Evolutionary conservation across 2,329 filamentous ascomycete species (phyloP), one percentile per base, ranked within the genome.

Genomic region (Trichoderma koningii): DNA sequence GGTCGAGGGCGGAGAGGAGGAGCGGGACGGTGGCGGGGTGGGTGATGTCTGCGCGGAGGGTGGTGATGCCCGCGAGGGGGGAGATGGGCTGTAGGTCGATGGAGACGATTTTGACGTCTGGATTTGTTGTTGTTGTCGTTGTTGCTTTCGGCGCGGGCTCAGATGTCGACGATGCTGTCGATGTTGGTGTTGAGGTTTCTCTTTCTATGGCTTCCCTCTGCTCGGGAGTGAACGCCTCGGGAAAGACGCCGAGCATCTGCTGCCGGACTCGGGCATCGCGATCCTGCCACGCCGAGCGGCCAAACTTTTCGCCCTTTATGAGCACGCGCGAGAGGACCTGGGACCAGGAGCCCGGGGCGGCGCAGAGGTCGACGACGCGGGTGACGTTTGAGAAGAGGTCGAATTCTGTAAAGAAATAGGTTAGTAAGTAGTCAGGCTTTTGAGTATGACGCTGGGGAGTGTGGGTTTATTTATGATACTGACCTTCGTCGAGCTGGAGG

Each of bases 11-110:
- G 68, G 88, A 87, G 26, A 98, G 85, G 21, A 99, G 85, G 4
- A 97, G 85, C 7, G 94, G 93, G 38, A 98, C 92, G 0, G 95
- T 99, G 3, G 93, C 93, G 0, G 95, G 94, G 76, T 99, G 95
- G 9, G 95, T 99, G 71, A 99, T 99, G 75, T 99, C 95, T 55
- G 95, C 95, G 73, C 93, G 90, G 15, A 99, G 84, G 12, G 91
- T 97, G 42, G 89, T 91, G 75, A 99, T 97, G 66, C 95, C 95
- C 28, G 95, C 90, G 5, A 99, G 83, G 6, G 94, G 92, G 67
- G 91, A 92, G 85, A 99, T 99, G 45, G 95, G 95, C 76, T 99
- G 95, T 42, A 99, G 81, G 73, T 99, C 95, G 65, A 99, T 96
- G 0, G 95, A 88, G 1, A 99, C 94, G 68, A 99, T 98, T 76